phyloP scores from a whole-genome alignment of 768 basidiomycete genomes.

The Leccinellum luteum region DNA sequence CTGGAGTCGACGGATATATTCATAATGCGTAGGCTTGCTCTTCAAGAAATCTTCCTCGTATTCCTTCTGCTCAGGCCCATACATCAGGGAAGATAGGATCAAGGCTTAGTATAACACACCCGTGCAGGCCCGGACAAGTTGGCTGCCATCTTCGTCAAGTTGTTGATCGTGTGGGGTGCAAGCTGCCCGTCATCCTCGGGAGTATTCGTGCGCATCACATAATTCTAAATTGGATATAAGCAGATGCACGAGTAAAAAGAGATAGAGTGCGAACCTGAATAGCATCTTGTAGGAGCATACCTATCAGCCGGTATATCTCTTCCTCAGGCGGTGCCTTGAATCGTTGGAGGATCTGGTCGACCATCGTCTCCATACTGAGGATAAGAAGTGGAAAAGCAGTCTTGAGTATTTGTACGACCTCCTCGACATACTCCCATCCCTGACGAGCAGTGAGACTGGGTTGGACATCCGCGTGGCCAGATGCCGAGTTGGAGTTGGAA shows the following conservation, averaged over 20 bases:
- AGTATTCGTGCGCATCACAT: conserved; percentile 61
- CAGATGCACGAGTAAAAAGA: neutral
- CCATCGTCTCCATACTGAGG: conserved; percentile 93
- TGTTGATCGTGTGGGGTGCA: conserved; percentile 50
- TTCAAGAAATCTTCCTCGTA: conserved; percentile 90
- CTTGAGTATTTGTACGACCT: conserved; percentile 90
- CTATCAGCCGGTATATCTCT: conserved; percentile 89
- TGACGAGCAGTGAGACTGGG: conserved; percentile 48
- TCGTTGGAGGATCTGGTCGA: conserved; percentile 87
- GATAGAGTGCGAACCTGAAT: conserved; percentile 54
- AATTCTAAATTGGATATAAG: conserved; percentile 46
- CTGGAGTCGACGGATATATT: conserved; percentile 89
- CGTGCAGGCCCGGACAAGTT: conserved; percentile 58
- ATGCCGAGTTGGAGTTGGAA: conserved; percentile 9
- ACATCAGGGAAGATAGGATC: neutral
- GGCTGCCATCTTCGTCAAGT: conserved; percentile 56
- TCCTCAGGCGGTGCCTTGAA: conserved; percentile 91
- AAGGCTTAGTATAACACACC: conserved; percentile 37
- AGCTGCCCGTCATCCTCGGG: conserved; percentile 70
- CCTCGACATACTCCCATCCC: conserved; percentile 89
- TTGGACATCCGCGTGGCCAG: conserved; percentile 23
- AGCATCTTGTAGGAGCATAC: conserved; percentile 84
- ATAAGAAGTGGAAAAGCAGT: conserved; percentile 94
- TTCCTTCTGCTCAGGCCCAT: conserved; percentile 53
- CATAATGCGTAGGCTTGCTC: conserved; percentile 73